Evolutionary conservation across 2,329 filamentous ascomycete species (phyloP), one percentile per base, ranked within the genome.

Genomic region (Penicillium italicum): DNA sequence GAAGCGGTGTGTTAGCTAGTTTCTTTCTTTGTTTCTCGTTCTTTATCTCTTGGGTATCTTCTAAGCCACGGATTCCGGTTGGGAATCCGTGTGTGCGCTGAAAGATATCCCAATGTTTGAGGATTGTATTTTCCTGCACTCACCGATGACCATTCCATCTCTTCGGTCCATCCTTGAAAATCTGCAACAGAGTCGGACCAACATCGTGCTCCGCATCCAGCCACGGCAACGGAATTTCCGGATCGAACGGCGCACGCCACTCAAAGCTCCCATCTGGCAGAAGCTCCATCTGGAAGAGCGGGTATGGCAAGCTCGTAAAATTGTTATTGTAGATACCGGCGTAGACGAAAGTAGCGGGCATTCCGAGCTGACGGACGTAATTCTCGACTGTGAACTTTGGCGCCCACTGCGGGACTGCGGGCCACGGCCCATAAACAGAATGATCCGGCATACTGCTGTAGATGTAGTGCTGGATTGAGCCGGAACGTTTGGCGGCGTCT

Each of bases 271-370:
- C 91, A 66, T 97, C 91, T 1, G 80, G 74, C 73, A 91, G 86
- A 44, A 96, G 78, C 61, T 95, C 91, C 89, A 97, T 96, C 76
- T 92, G 94, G 77, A 97, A 97, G 4, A 97, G 81, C 1, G 94
- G 94, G 69, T 96, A 97, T 1, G 85, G 86, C 31, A 97, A 81
- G 44, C 90, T 94, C 30, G 93, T 97, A 76, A 97, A 99, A 73
- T 99, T 97, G 76, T 97, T 97, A 80, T 97, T 96, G 80, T 97
- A 99, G 66, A 97, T 97, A 57, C 93, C 94, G 10, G 92, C 91
- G 74, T 97, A 97, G 62, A 97, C 87, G 73, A 96, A 97, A 0
- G 93, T 97, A 1, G 92, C 86, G 0, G 90, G 90, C 11, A 97
- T 80, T 10, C 86, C 86, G 38, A 96, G 83, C 70, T 91, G 84